Evolutionary conservation across 768 basidiomycete genomes (phyloP).

Genomic region (Russula abietina): DNA sequence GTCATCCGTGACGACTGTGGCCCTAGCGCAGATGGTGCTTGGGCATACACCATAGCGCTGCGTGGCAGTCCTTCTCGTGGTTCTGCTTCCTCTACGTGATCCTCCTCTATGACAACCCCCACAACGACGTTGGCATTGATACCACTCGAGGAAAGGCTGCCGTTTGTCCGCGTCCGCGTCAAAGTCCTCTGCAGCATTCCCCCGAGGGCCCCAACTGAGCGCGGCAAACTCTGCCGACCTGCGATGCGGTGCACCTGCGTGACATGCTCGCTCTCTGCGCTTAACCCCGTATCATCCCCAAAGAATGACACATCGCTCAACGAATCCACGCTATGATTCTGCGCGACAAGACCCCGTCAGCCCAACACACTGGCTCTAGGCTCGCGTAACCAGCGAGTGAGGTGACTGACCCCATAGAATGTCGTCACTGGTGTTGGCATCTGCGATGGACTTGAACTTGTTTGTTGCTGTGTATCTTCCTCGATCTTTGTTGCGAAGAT

Average conservation of each 20-base stretch:
- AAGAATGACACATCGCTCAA: slow-evolving; percentile 25
- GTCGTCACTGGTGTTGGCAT: slow-evolving; percentile 25
- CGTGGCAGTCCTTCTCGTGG: background rate
- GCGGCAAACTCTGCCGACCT: slow-evolving; percentile 17
- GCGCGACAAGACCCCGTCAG: slow-evolving; percentile 8
- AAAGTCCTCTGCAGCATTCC: slow-evolving; percentile 22
- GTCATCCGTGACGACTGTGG: slow-evolving; percentile 10
- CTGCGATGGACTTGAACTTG: slow-evolving; percentile 18
- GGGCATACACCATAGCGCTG: slow-evolving; percentile 5
- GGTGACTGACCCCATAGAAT: slow-evolving; percentile 30
- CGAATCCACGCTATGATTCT: slow-evolving; percentile 29
- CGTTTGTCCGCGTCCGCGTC: slow-evolving; percentile 18
- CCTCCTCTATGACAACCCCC: slow-evolving; percentile 25
- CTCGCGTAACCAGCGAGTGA: background rate
- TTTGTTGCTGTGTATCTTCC: slow-evolving; percentile 6
- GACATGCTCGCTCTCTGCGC: slow-evolving; percentile 20
- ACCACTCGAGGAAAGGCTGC: background rate
- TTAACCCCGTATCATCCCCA: background rate
- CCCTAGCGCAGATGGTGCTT: slow-evolving; percentile 6
- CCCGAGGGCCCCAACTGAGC: slow-evolving; percentile 12
- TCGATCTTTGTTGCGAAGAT: slow-evolving; percentile 9
- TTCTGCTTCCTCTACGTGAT: slow-evolving; percentile 15
- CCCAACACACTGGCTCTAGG: background rate
- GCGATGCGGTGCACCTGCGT: slow-evolving; percentile 26
- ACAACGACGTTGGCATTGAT: slow-evolving; percentile 19